Evolutionary conservation across 2,329 filamentous ascomycete genomes (phyloP), one percentile per base, ranked within the genome.

Genomic region (Alternaria angustiovoidea): DNA sequence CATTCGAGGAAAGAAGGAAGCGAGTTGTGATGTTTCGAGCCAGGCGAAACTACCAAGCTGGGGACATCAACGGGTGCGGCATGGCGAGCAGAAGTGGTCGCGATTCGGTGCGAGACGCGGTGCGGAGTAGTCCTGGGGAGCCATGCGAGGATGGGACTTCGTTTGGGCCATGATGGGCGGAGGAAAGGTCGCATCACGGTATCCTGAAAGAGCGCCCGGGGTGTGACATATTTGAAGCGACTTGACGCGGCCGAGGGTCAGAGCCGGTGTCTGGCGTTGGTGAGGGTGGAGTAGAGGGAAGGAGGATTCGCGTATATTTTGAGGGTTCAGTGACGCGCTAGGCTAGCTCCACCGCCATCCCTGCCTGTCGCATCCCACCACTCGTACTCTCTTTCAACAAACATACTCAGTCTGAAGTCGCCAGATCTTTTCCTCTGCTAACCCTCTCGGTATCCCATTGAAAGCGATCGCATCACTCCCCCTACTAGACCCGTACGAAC

Each of bases 1-100:
- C 93, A 88, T 26, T 83, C 80, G 28, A 91, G 76, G 74, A 93
- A 94, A 0, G 88, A 86, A 1, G 81, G 66, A 4, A 93, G 82
- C 69, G 90, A 85, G 65, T 87, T 80, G 75, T 94, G 91, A 46
- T 86, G 76, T 18, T 59, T 51, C 16, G 75, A 78, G 38, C 76
- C 77, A 9, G 69, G 74, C 2, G 66, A 47, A 14, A 76, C 54
- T 14, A 72, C 55, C 9, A 77, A 32, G 41, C 67, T 74, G 11
- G 76, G 74, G 1, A 74, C 42, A 9, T 73, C 68, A 57, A 72
- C 48, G 9, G 68, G 72, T 7, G 70, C 73, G 6, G 64, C 51
- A 32, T 69, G 64, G 14, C 64, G 51, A 4, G 71, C 59, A 8
- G 68, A 73, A 2, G 74, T 75, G 30, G 67, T 70, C 51, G 72